Base-by-base conservation (phyloP, 352 stramenopile genomes). In the Blastocystis sp. region DNA sequence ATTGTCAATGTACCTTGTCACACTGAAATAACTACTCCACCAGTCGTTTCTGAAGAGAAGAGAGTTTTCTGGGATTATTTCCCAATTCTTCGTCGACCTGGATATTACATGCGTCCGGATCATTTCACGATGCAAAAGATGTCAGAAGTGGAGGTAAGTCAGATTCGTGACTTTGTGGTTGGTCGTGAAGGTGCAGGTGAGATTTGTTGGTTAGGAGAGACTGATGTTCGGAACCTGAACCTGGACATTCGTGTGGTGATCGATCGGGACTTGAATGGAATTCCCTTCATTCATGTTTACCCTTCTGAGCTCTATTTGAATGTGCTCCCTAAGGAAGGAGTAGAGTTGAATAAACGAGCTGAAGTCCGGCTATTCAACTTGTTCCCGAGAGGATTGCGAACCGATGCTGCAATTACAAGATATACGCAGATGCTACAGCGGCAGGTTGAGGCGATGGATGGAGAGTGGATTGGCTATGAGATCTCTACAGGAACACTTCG, bases 171-270 rank as follows among this genome's bases (percentile, higher is more conserved):
- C 4, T 79, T 79, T 33, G 59, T 53, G 37, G 68, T 79, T 4
- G 68, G 68, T 1, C 30, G 33, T 0, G 68, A 79, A 57, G 68
- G 68, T n/a, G 68, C 19, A 0, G 68, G 68, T 2, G 68, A 79
- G 68, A 57, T 79, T 53, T 79, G 68, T 53, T 79, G 68, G 68
- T 24, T 62, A 19, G 68, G 68, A 17, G 68, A 60, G 19, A 79
- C 68, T 4, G 68, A 79, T 27, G 68, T 60, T 24, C 27, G 35
- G 13, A 37, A 33, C 35, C 27, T 79, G 37, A 57, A 79, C 33
- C 22, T 79, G 68, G 68, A 79, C n/a, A 30, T 62, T n/a, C 68
- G 68, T 3, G 68, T 79, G 17, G 6, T 79, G 7, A 79, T 79
- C 35, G 68, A 57, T 22, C 42, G 44, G 11, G 68, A 79, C 24